These are phyloP conservation scores for Pleurotus ostreatus DNA, from an alignment of 768 basidiomycete species.

Conservation along the genomic window DNA sequence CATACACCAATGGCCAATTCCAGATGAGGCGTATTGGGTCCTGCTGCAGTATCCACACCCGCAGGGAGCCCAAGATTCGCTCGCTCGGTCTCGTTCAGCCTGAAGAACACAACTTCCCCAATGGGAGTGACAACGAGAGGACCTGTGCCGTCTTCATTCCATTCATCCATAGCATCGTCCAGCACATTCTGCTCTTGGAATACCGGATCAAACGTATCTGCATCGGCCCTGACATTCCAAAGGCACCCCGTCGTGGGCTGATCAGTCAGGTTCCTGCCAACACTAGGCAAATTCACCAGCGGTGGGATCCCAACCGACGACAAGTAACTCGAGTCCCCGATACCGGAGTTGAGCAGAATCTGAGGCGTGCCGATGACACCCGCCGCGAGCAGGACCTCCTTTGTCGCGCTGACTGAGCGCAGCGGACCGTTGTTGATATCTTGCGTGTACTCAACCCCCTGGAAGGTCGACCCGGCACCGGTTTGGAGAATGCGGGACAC, in stretches of 20 bases:
- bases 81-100: not conserved
- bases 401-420: slow-evolving; percentile 44
- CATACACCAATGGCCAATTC: slow-evolving; percentile 30
- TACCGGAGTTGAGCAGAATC: slow-evolving; percentile 48
- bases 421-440: slow-evolving; percentile 21
- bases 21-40: slow-evolving; percentile 29
- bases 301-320: slow-evolving; percentile 10
- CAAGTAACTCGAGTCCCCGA: slow-evolving; percentile 26
- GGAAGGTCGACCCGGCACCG: slow-evolving; percentile 8
- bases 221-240: slow-evolving; percentile 7
- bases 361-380: slow-evolving; percentile 49
- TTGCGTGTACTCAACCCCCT: slow-evolving; percentile 24
- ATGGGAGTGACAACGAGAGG: slow-evolving; percentile 9
- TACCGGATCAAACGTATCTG: slow-evolving; percentile 13
- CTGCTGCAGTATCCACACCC: slow-evolving; percentile 30
- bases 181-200: slow-evolving; percentile 10
- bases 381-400: slow-evolving; percentile 52
- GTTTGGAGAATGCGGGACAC: slow-evolving; percentile 11
- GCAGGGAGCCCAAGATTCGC: not conserved
- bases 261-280: slow-evolving; percentile 24
- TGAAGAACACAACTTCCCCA: slow-evolving; percentile 6
- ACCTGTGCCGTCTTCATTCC: slow-evolving; percentile 15
- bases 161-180: slow-evolving; percentile 12
- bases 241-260: slow-evolving; percentile 10
- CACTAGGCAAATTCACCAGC: slow-evolving; percentile 17